Evolutionary conservation across 2,329 filamentous ascomycete genomes (phyloP), one percentile per base, ranked within the genome.

Genomic region (Mycogone perniciosa): DNA sequence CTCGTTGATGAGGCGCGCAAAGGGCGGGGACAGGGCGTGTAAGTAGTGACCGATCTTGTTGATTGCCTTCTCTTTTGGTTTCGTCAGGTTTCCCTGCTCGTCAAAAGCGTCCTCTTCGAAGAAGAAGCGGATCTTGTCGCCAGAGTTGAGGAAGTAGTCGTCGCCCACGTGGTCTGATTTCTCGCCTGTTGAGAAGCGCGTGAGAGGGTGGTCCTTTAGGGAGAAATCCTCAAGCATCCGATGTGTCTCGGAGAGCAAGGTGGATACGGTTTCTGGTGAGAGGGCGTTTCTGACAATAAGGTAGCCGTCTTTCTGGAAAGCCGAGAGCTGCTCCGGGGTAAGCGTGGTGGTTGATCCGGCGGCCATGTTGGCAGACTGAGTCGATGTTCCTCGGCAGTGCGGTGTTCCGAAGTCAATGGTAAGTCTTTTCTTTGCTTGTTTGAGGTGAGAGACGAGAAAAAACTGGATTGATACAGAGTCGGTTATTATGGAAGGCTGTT

Each of bases 81-180:
- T 90, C 8, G 72, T 73, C 4, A 97, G 80, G 1, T 73, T 70
- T 37, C 88, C 85, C 0, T 70, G 62, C 7, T 73, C 59, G 61
- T 85, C 76, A 67, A 96, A 92, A 56, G 92, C 92, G 69, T 93
- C 91, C 70, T 95, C 89, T 70, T 97, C 92, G 69, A 97, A 95
- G 79, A 97, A 97, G 79, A 95, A 97, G 53, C 90, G 86, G 55
- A 97, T 76, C 71, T 96, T 92, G 75, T 97, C 88, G 54, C 89
- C 90, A 3, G 87, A 93, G 1, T 76, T 79, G 3, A 97, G 81
- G 72, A 99, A 97, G 77, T 99, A 99, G 64, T 87, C 83, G 72
- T 97, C 93, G 55, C 92, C 91, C 8, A 96, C 88, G 71, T 97
- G 92, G 54, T 84, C 79, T 42, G 64, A 77, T 71, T 60, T 83